Conservation (phyloP, 441 rosid genomes). For the Dalechampia spathulata region DNA sequence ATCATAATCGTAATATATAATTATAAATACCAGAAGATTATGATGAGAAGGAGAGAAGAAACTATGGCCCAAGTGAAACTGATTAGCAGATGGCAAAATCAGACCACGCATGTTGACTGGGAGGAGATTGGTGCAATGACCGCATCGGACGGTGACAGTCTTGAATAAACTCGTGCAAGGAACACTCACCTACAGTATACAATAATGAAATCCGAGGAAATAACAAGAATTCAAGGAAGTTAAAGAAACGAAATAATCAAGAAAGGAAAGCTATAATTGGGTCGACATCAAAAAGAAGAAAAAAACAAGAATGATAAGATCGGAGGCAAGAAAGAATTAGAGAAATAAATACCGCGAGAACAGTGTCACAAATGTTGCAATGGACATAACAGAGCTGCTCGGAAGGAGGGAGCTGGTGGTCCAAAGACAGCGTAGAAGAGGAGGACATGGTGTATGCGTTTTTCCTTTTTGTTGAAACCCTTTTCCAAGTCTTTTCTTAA, state of each 20-base stretch:
- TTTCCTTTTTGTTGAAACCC: conserved; percentile 7
- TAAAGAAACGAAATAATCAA: no score
- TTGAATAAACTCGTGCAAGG: conserved; percentile 91
- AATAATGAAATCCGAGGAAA: no score
- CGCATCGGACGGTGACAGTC: conserved; percentile 93
- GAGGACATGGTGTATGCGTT: conserved; percentile 56
- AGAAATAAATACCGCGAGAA: conserved; percentile 58
- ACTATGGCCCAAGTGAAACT: conserved; percentile 61
- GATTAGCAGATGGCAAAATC: conserved; percentile 60
- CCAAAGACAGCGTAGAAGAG: conserved; percentile 62
- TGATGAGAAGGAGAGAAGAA: conserved; percentile 57
- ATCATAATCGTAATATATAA: no score
- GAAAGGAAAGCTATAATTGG: no score
- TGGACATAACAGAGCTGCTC: conserved; percentile 98
- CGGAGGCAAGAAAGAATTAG: background rate
- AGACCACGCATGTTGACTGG: conserved; percentile 73
- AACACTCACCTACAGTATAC: conserved; percentile 76
- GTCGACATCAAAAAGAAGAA: no score
- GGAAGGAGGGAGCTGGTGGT: conserved; percentile 76
- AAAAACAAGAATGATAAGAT: no score
- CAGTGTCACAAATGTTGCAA: conserved; percentile 83
- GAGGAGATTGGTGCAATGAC: conserved; percentile 91
- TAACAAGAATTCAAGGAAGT: no score
- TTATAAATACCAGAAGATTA: conserved; percentile 48
- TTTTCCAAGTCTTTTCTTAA: conserved; percentile 19